These are phyloP conservation scores for Eimeria sp. DNA, from an alignment of 169 alveolate genomes.

Conservation along the genomic window DNA sequence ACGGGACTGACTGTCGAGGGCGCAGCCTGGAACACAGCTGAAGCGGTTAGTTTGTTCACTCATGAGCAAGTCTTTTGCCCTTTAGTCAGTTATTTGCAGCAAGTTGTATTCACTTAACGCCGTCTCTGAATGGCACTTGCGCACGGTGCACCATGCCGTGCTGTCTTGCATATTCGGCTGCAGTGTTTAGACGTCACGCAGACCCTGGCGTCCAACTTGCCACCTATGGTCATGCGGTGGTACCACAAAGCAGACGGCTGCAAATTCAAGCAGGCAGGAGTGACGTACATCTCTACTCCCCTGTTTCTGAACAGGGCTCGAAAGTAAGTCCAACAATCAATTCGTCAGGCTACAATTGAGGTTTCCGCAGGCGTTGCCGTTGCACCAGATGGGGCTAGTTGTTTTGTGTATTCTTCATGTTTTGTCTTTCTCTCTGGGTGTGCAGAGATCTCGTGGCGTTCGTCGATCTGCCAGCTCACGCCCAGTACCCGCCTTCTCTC, in stretches of 20 bases:
- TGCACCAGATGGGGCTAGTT: neutral
- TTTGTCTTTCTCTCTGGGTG: neutral
- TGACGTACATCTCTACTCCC: slow-evolving; percentile 51
- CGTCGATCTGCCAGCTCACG: slow-evolving; percentile 69
- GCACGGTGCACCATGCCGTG: too few species aligned
- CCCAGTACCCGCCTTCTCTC: slow-evolving; percentile 42
- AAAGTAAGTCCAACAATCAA: slow-evolving; percentile 15
- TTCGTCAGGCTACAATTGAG: neutral
- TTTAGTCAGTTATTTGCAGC: too few species aligned
- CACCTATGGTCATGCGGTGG: slow-evolving; percentile 84
- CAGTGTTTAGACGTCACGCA: slow-evolving; percentile 80
- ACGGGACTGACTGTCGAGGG: slow-evolving; percentile 84
- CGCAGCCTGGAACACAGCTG: slow-evolving; percentile 82
- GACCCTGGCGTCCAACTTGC: slow-evolving; percentile 60
- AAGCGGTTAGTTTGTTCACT: slow-evolving; percentile 16
- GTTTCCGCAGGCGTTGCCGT: neutral
- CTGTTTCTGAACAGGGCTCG: slow-evolving; percentile 82
- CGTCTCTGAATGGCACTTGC: too few species aligned
- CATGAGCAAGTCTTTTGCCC: too few species aligned
- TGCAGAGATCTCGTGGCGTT: slow-evolving; percentile 83
- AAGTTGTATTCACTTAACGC: too few species aligned
- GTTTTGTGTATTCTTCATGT: neutral
- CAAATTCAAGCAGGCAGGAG: neutral
- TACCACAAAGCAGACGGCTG: slow-evolving; percentile 71
- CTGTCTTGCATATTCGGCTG: neutral